Evolutionary conservation across 139 green algal genomes (phyloP).

Genomic region (Tetradesmus obliquus): DNA sequence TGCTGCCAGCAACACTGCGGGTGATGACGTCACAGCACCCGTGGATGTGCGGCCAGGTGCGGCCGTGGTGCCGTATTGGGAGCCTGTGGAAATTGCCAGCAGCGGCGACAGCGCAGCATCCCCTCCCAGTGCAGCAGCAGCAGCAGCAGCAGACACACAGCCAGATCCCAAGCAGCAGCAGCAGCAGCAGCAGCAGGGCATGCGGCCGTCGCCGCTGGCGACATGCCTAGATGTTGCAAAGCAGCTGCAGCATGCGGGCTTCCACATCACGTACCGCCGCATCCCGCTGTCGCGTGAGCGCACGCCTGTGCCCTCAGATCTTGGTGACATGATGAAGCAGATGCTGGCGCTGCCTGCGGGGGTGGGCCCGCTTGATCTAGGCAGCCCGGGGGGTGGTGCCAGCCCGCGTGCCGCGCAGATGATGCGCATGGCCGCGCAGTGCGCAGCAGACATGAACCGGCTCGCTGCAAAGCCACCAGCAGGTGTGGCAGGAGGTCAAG

Average conservation of each 20-base stretch:
- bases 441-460: background rate
- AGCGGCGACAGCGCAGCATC: constrained; percentile 3
- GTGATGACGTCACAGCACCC: constrained; percentile 56
- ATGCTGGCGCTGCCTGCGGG: constrained; percentile 54
- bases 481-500: background rate
- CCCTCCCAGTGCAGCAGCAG: background rate
- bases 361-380: background rate
- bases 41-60: constrained; percentile 55
- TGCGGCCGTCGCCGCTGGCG: background rate
- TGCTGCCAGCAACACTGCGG: background rate
- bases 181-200: background rate
- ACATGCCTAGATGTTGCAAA: constrained; percentile 39
- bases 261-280: constrained; percentile 75
- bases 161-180: background rate
- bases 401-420: constrained; percentile 8
- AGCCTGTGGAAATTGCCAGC: constrained; percentile 54
- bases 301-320: constrained; percentile 81
- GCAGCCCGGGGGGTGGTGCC: constrained; percentile 2
- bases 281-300: constrained; percentile 90
- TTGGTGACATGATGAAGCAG: constrained; percentile 77
- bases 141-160: background rate
- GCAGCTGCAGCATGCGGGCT: constrained; percentile 73
- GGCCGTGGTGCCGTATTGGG: constrained; percentile 65
- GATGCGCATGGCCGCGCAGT: constrained; percentile 32
- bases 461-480: background rate